Evolutionary conservation across 441 rosid genomes (phyloP).

Genomic region (Jatropha podagrica): DNA sequence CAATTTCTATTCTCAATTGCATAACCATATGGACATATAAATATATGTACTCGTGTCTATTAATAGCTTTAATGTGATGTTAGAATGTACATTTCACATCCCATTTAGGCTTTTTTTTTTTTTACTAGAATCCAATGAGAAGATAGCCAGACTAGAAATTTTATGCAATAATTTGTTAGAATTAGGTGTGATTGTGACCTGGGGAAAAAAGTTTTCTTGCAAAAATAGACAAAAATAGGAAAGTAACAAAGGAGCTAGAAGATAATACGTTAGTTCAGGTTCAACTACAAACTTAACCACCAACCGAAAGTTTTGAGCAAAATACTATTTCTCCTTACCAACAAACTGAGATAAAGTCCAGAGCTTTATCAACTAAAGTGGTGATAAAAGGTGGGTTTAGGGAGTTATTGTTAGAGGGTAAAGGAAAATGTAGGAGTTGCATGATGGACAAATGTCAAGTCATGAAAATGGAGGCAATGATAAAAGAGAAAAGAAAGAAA

Average conservation of each 20-base stretch:
- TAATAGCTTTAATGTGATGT: too few relatives aligned
- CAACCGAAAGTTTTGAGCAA: background rate
- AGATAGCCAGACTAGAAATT: background rate
- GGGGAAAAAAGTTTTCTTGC: background rate
- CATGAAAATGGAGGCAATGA: background rate
- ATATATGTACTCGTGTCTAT: too few relatives aligned
- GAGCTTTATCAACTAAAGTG: too few relatives aligned
- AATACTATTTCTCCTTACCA: background rate
- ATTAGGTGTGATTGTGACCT: slow-evolving; percentile 19
- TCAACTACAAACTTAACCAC: background rate
- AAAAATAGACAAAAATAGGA: background rate
- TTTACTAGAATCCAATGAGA: background rate
- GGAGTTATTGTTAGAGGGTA: too few relatives aligned
- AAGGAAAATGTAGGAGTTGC: too few relatives aligned
- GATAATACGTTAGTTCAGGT: background rate
- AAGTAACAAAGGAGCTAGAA: background rate
- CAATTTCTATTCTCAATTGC: background rate
- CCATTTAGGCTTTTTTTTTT: background rate
- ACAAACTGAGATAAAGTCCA: background rate
- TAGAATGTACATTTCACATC: too few relatives aligned
- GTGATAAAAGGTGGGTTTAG: too few relatives aligned
- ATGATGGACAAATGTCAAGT: too few relatives aligned
- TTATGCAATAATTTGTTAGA: slow-evolving; percentile 13
- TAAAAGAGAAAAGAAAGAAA: background rate
- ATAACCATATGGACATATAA: too few relatives aligned